phyloP scores from a whole-genome alignment of 139 green algal species.

The Chlamydomonas asymmetrica region DNA sequence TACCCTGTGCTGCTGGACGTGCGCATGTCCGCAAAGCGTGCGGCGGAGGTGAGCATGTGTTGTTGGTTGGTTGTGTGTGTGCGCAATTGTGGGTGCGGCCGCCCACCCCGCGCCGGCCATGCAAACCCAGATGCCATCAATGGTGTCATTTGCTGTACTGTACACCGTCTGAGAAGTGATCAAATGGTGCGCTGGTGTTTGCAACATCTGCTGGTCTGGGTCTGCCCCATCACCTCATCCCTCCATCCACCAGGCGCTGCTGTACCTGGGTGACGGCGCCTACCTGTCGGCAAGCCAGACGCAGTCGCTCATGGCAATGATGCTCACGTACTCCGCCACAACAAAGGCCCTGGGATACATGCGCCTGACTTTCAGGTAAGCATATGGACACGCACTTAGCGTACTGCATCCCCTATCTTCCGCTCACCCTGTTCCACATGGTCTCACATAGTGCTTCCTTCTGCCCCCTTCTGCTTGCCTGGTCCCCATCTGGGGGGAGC shows the following conservation, averaged over 20 bases:
- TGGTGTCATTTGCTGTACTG: too few relatives aligned
- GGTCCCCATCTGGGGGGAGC: too few relatives aligned
- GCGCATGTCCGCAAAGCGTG: background rate
- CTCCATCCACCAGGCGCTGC: slow-evolving; percentile 11
- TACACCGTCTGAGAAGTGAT: too few relatives aligned
- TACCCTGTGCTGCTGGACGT: slow-evolving; percentile 32
- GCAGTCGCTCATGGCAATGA: background rate
- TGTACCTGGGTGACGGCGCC: slow-evolving; percentile 11
- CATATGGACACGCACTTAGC: background rate
- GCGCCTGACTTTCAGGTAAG: background rate
- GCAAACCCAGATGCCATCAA: too few relatives aligned
- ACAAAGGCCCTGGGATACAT: background rate
- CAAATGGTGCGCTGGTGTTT: too few relatives aligned
- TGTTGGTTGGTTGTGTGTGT: too few relatives aligned
- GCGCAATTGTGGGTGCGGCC: too few relatives aligned
- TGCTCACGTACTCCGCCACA: background rate
- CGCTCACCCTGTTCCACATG: background rate
- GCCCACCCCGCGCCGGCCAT: too few relatives aligned
- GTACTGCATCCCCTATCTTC: background rate
- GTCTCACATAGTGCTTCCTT: background rate
- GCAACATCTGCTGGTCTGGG: too few relatives aligned
- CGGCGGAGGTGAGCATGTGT: too few relatives aligned
- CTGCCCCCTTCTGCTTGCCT: too few relatives aligned
- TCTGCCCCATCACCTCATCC: too few relatives aligned
- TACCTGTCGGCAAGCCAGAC: slow-evolving; percentile 19